Base-by-base conservation (phyloP, 495 filamentous ascomycete species). In the Monascus purpureus region DNA sequence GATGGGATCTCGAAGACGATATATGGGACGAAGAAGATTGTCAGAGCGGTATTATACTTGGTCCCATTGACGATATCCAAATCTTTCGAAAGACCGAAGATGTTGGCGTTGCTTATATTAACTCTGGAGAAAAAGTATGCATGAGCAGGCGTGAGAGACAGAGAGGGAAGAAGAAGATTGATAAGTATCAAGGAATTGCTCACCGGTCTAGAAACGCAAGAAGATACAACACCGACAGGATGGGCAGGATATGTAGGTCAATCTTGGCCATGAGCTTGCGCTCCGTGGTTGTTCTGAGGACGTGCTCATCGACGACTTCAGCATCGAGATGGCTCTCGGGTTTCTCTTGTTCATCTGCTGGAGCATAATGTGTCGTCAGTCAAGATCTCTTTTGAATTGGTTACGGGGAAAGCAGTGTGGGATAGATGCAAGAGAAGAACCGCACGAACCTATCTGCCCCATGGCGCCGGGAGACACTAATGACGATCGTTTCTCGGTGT, bases 1-100 rank as follows among this genome's bases (percentile, higher is more conserved):
- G 80, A 84, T 2, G 88, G 90, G 31, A 96, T 90, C 51, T 74
- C 87, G 42, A 78, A 78, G 28, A 88, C 40, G 39, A 93, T 69
- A 49, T 94, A 96, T 0, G 88, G 86, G 0, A 95, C 74, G 57
- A 94, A 97, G 67, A 95, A 93, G 41, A 93, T 88, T 14, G 73
- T 75, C 37, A 93, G 57, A 0, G 80, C 82, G 9, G 70, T 79
- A 55, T 88, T 90, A 54, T 77, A 87, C 44, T 81, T 68, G 8
- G 66, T 65, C 16, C 61, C 62, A 0, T 39, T 39, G 13, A 35
- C 47, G 13, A 93, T 65, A 12, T 63, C 24, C 8, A 90, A 55
- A 24, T 92, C 79, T 8, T 59, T 41, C 30, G 65, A 64, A n/a
- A 88, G 62, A 27, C 72, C 70, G 19, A 72, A 65, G 29, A 73